Conservation (phyloP, 2,329 filamentous ascomycete genomes). For the Aspergillus neotritici region DNA sequence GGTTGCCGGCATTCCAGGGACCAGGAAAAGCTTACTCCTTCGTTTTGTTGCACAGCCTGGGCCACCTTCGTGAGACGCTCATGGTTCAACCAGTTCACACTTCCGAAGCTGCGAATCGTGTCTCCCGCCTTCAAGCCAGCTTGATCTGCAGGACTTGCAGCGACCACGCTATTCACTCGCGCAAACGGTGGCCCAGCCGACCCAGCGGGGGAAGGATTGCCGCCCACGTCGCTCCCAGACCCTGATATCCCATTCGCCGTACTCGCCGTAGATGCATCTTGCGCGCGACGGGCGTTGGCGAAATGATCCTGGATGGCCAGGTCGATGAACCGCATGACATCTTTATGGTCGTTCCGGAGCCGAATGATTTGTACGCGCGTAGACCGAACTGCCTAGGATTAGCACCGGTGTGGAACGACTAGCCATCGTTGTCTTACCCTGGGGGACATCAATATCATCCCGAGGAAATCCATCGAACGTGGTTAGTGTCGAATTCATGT, state of each 20-base stretch:
- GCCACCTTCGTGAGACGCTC: conserved; percentile 79
- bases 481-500: conserved; percentile 82
- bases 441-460: conserved; percentile 88
- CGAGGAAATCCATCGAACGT: conserved; percentile 89
- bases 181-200: conserved; percentile 66
- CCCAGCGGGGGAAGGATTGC: conserved; percentile 20
- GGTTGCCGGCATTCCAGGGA: background rate
- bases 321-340: conserved; percentile 77
- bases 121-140: conserved; percentile 80
- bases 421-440: conserved; percentile 56
- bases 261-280: conserved; percentile 32
- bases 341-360: conserved; percentile 89
- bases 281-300: conserved; percentile 58
- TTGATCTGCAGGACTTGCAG: conserved; percentile 70
- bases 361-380: conserved; percentile 84
- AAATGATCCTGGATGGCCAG: conserved; percentile 85
- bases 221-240: conserved; percentile 16
- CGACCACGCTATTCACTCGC: conserved; percentile 76
- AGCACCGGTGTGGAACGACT: conserved; percentile 6
- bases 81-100: conserved; percentile 76
- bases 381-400: conserved; percentile 65
- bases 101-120: conserved; percentile 76
- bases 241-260: conserved; percentile 20
- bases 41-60: conserved; percentile 83
- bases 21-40: conserved; percentile 60